Percentiles rank a stretch among this genome's conserved stretches.
These are phyloP conservation scores for Monilinia vaccinii-corymbosi DNA, from an alignment of 2,329 filamentous ascomycete genomes.

Conservation along the genomic window DNA sequence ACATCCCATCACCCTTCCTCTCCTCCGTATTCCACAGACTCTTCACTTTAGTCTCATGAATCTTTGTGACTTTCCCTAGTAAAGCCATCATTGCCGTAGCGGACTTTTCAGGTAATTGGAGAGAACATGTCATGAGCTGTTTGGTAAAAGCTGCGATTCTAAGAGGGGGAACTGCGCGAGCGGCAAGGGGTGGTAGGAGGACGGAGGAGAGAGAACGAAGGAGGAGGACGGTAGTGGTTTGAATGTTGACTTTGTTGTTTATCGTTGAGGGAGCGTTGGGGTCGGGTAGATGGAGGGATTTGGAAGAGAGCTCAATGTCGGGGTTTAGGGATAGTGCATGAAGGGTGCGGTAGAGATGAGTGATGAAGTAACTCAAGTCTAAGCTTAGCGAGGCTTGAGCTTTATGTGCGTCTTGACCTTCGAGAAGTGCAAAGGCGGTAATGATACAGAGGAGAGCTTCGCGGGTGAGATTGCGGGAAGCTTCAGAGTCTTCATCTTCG, in stretches of 20 bases:
- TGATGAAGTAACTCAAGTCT: conserved; percentile 91
- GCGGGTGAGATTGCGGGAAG: conserved; percentile 65
- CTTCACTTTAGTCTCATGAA: conserved; percentile 72
- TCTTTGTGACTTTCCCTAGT: conserved; percentile 67
- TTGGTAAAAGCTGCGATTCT: conserved; percentile 90
- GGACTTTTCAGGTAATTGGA: conserved; percentile 89
- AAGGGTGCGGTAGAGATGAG: conserved; percentile 82
- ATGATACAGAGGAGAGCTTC: conserved; percentile 90
- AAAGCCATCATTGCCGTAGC: conserved; percentile 71
- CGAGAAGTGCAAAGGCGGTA: conserved; percentile 91
- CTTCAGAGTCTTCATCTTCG: conserved; percentile 41
- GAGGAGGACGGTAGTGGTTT: conserved; percentile 88
- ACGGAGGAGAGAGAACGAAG: conserved; percentile 77
- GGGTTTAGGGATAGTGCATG: conserved; percentile 70
- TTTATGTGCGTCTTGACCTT: conserved; percentile 86
- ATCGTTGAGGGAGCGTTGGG: conserved; percentile 42
- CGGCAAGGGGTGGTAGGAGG: conserved; percentile 65
- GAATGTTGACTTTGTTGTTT: conserved; percentile 76
- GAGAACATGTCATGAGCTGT: conserved; percentile 69
- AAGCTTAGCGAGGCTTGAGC: conserved; percentile 73
- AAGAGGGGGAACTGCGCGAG: conserved; percentile 68
- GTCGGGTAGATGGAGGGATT: conserved; percentile 62
- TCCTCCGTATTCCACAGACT: conserved; percentile 95
- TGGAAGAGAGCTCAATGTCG: conserved; percentile 74
- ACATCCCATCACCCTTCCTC: conserved; percentile 80